A percentile compares a stretch with the other conserved stretches of the same genome.
Evolutionary conservation across 1,284 basidiomycete genomes (phyloP).

Genomic region (Grifola frondosa): DNA sequence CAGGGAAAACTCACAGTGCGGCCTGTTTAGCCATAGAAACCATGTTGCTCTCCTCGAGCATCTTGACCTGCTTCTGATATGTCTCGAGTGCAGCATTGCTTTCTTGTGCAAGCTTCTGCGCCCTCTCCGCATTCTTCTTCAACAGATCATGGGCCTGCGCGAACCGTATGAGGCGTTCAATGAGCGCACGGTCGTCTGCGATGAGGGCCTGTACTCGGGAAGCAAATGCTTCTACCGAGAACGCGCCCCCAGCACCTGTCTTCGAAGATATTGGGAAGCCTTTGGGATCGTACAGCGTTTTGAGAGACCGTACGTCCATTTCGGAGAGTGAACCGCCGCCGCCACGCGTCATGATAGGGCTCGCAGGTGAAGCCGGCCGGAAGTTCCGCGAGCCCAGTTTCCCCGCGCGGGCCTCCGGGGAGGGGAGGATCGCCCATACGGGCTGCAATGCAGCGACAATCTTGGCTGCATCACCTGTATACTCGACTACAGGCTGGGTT

Average conservation of each 20-base stretch:
- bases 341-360: constrained; percentile 35
- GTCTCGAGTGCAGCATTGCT: constrained; percentile 76
- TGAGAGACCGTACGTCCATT: constrained; percentile 76
- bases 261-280: constrained; percentile 36
- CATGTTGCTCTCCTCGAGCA: constrained; percentile 73
- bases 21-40: constrained; percentile 49
- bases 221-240: constrained; percentile 73
- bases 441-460: constrained; percentile 65
- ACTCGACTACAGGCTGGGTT: constrained; percentile 36
- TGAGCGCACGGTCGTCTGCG: constrained; percentile 76
- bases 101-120: constrained; percentile 85
- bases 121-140: constrained; percentile 87
- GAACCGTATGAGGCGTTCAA: constrained; percentile 80
- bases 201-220: constrained; percentile 77
- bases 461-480: constrained; percentile 53
- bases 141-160: constrained; percentile 85
- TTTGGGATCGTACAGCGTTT: constrained; percentile 61
- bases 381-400: constrained; percentile 57
- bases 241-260: constrained; percentile 31
- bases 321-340: constrained; percentile 63
- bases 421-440: constrained; percentile 80
- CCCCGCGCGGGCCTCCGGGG: constrained; percentile 70
- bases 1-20: constrained; percentile 48
- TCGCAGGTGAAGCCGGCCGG: constrained; percentile 41
- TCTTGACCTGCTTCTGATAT: constrained; percentile 83